Evolutionary conservation across 2,329 filamentous ascomycete species (phyloP), one percentile per base, ranked within the genome.

Genomic region (Colletotrichum sp.): DNA sequence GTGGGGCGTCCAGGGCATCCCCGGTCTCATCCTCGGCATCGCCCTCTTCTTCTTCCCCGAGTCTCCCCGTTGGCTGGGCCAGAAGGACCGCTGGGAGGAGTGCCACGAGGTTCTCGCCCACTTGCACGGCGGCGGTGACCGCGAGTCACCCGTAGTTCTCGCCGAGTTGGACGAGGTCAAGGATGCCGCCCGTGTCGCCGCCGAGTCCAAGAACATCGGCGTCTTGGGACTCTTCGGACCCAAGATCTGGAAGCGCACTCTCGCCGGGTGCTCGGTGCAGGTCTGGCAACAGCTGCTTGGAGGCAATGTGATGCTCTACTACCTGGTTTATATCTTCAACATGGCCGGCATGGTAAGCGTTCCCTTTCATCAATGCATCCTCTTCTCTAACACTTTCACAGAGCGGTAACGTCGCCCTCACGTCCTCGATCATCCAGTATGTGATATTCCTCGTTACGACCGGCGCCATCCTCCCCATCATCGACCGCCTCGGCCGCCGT

Each of bases 281-380:
- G 87, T 91, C 18, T 92, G 86, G 89, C 89, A 90, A 55, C 90
- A 92, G 64, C 80, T 92, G 18, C 86, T 89, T 0, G 90, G 90
- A 8, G 90, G 90, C 67, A 92, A 92, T 67, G 88, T 91, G 4
- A 89, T 89, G 78, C 86, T 90, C 72, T 91, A 92, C 80, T 93
- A 93, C 76, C 89, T 93, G 74, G 88, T 92, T 0, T 92, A 92
- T 77, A 89, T 92, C 76, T 92, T 93, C 79, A 85, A 88, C 61
- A 92, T 92, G 91, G 91, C 91, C 10, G 87, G 87, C 57, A 87
- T 92, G 80, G 75, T 77, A 24, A 64, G 67, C 24, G 18, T 15
- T 15, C 34, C 8, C 39, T 2, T 5, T 39, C 15, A 18, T 39
- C 7, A 18, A 18, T 39, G 7, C 36, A 9, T 39, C 15, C 36